phyloP scores from a whole-genome alignment of 352 stramenopile species.

The Nothophytophthora sp. region DNA sequence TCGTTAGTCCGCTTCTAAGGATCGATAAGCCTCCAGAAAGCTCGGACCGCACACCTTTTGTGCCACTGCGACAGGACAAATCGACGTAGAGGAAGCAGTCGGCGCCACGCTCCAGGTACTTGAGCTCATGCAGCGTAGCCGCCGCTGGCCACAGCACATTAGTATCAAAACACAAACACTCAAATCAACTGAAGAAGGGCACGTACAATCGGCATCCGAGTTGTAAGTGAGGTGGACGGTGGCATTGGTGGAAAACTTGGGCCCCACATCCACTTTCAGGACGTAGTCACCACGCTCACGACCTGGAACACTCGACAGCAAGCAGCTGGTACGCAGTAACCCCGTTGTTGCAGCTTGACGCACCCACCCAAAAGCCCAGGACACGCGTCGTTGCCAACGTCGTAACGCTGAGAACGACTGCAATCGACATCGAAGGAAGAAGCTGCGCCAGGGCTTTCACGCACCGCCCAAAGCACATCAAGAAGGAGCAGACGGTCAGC shows the following conservation, averaged over 20 bases:
- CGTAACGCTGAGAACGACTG: slow-evolving; percentile 39
- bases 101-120: slow-evolving; percentile 67
- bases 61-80: slow-evolving; percentile 47
- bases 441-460: slow-evolving; percentile 43
- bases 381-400: slow-evolving; percentile 21
- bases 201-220: slow-evolving; percentile 70
- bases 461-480: background rate
- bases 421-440: slow-evolving; percentile 35
- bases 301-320: slow-evolving; percentile 30
- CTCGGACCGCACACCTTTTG: slow-evolving; percentile 41
- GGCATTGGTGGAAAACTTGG: slow-evolving; percentile 49
- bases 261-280: slow-evolving; percentile 65
- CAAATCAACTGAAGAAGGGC: background rate
- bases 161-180: background rate
- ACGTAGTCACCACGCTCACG: slow-evolving; percentile 61
- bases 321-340: slow-evolving; percentile 40
- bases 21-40: background rate
- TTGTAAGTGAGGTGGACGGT: slow-evolving; percentile 63
- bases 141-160: slow-evolving; percentile 36
- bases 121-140: slow-evolving; percentile 66
- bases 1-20: background rate
- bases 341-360: slow-evolving; percentile 41
- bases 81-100: slow-evolving; percentile 76
- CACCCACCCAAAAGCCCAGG: slow-evolving; percentile 32
- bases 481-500: background rate